Evolutionary conservation across 441 rosid genomes (phyloP).

Genomic region (Syzygium syzygioides): DNA sequence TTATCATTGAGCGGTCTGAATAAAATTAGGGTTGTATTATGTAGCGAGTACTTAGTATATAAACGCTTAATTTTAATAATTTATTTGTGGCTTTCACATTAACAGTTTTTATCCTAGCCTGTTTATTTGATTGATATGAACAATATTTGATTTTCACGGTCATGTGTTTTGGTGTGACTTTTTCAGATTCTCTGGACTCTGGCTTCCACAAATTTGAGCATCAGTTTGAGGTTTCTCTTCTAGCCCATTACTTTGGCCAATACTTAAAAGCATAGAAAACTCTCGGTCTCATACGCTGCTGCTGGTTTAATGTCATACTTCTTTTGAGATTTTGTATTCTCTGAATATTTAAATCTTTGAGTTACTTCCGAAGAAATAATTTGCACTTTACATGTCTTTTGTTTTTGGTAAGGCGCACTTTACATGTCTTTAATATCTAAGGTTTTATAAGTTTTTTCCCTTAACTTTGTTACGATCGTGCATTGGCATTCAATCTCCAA

Average conservation of each 20-base stretch:
- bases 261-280: not conserved
- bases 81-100: not conserved
- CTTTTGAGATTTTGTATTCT: not conserved
- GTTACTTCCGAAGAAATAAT: not conserved
- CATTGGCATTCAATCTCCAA: not conserved
- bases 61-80: not conserved
- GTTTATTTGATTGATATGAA: not conserved
- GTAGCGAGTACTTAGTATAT: not conserved
- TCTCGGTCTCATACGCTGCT: not conserved
- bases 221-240: not conserved
- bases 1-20: no score
- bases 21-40: no score
- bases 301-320: not conserved
- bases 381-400: not conserved
- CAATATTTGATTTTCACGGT: not conserved
- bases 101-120: not conserved
- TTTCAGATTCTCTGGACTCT: not conserved
- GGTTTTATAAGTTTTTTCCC: no score
- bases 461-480: not conserved
- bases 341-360: not conserved
- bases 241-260: not conserved
- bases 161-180: not conserved
- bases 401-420: not conserved
- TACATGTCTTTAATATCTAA: not conserved
- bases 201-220: not conserved